phyloP scores from a whole-genome alignment of 1,284 basidiomycete species.

The Trichosporon asahii region DNA sequence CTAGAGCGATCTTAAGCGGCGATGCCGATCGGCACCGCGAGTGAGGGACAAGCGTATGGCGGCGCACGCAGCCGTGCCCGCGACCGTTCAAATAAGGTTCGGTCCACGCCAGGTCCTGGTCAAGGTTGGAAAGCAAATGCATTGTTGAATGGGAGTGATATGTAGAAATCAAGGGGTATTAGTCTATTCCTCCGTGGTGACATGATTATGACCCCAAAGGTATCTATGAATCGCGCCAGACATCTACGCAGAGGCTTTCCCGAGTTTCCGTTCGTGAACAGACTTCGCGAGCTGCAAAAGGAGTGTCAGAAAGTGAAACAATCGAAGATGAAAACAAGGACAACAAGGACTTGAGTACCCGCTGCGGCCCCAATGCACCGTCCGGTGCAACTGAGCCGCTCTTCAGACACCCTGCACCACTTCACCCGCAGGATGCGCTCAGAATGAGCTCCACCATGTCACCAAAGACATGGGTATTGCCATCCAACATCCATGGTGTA shows the following conservation, averaged over 20 bases:
- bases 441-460: background rate
- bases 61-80: too few species aligned
- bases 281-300: conserved; percentile 4
- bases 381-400: background rate
- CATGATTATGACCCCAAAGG: background rate
- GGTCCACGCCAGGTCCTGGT: background rate
- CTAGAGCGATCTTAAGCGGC: background rate
- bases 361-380: background rate
- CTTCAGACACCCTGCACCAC: background rate
- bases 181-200: background rate
- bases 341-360: background rate
- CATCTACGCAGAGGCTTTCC: background rate
- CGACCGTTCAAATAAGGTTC: background rate
- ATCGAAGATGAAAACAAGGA: background rate
- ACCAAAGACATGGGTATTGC: background rate
- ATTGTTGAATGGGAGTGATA: background rate
- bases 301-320: conserved; percentile 2
- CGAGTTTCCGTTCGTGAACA: background rate
- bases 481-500: background rate
- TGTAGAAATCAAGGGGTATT: background rate
- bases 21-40: background rate
- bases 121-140: background rate
- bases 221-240: background rate
- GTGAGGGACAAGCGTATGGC: too few species aligned
- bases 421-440: background rate